Conservation (phyloP, 2,329 filamentous ascomycete genomes). For the Monosporascus sp. region DNA sequence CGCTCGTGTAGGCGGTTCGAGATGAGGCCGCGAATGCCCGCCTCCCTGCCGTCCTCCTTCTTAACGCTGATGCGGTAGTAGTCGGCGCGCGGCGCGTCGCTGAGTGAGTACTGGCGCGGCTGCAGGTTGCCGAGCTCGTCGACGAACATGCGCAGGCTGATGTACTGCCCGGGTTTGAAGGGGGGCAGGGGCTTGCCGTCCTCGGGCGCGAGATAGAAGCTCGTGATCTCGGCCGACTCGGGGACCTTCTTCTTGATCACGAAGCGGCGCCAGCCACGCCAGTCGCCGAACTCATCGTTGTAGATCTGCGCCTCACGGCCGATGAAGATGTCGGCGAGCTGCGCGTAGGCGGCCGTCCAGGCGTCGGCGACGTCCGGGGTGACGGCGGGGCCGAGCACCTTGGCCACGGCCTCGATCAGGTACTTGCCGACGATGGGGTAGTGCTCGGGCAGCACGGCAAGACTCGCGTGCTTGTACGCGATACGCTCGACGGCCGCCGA, state of each 20-base stretch:
- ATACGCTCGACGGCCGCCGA: conserved; percentile 58
- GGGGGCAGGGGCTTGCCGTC: conserved; percentile 52
- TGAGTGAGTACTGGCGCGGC: conserved; percentile 71
- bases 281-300: conserved; percentile 37
- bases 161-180: conserved; percentile 69
- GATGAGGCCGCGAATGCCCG: conserved; percentile 40
- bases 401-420: conserved; percentile 61
- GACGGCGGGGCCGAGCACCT: conserved; percentile 62
- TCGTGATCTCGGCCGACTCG: conserved; percentile 58
- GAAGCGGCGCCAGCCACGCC: conserved; percentile 47
- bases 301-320: conserved; percentile 58
- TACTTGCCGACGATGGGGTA: conserved; percentile 66
- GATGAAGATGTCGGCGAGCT: conserved; percentile 69
- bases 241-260: conserved; percentile 54
- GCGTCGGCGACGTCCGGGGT: conserved; percentile 63
- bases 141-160: conserved; percentile 59
- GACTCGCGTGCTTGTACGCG: conserved; percentile 68
- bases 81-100: conserved; percentile 45
- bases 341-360: conserved; percentile 67
- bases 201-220: conserved; percentile 64
- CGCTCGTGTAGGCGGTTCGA: conserved; percentile 48
- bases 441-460: conserved; percentile 64
- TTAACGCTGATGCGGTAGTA: conserved; percentile 74
- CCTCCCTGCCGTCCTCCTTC: conserved; percentile 42
- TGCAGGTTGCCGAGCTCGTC: conserved; percentile 60